These are phyloP conservation scores for Schizosaccharomyces osmophilus DNA, from an alignment of 805 yeast species.

Conservation along the genomic window DNA sequence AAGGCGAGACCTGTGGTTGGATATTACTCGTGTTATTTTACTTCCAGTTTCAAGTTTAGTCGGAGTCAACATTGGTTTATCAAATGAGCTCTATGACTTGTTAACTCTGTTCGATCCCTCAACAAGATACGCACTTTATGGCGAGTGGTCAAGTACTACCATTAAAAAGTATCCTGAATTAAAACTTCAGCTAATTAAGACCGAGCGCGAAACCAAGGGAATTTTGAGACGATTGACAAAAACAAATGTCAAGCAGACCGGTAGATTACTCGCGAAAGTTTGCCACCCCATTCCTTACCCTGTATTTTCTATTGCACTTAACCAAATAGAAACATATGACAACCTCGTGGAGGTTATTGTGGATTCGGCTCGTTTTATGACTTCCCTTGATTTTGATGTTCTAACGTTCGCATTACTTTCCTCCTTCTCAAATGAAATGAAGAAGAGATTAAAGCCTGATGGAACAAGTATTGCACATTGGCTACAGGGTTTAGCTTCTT, in stretches of 20 bases:
- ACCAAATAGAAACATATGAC: constrained; percentile 77
- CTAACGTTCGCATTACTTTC: constrained; percentile 47
- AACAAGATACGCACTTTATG: constrained; percentile 51
- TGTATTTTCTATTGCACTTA: constrained; percentile 41
- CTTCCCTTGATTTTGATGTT: constrained; percentile 63
- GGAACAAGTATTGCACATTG: constrained; percentile 64
- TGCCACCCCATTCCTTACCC: constrained; percentile 60
- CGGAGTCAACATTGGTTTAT: constrained; percentile 31
- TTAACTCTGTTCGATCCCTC: constrained; percentile 32
- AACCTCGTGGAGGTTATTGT: constrained; percentile 60
- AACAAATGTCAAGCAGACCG: constrained; percentile 49
- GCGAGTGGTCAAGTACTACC: constrained; percentile 40
- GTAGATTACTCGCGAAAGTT: constrained; percentile 46
- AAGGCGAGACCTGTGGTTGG: constrained; percentile 23
- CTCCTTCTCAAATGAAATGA: constrained; percentile 43
- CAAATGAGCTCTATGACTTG: constrained; percentile 34
- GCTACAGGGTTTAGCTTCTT: constrained; percentile 50
- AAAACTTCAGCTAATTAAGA: constrained; percentile 33
- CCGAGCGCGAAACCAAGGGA: constrained; percentile 59
- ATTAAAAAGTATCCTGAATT: constrained; percentile 32
- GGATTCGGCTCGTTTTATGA: constrained; percentile 52
- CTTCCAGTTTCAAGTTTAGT: constrained; percentile 36
- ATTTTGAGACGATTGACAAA: constrained; percentile 58
- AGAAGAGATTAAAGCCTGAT: constrained; percentile 37
- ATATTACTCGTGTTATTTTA: constrained; percentile 37